Percentiles rank a stretch among this genome's conserved stretches.
These are phyloP conservation scores for Saccharum spontaneum DNA, from an alignment of 176 grass and related monocot genomes.

Conservation along the genomic window DNA sequence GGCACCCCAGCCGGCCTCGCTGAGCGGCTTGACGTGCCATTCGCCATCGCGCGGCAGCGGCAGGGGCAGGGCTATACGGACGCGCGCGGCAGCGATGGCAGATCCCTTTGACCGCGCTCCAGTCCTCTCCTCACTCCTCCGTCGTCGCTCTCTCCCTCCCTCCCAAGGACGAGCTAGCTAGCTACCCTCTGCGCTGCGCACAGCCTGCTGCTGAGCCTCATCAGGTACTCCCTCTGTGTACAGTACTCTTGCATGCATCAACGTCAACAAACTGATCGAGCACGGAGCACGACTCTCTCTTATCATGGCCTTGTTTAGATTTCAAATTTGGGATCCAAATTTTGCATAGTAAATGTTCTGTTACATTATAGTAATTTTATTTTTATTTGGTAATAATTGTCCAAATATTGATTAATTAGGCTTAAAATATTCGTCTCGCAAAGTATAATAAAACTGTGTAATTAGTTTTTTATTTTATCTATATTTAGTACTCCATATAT, in stretches of 20 bases:
- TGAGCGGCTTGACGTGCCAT: constrained; percentile 25
- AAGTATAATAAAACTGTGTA: too few species aligned
- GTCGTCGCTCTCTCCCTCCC: neutral
- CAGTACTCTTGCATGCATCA: neutral
- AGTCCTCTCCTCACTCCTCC: neutral
- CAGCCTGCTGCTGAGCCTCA: neutral
- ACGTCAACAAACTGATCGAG: neutral
- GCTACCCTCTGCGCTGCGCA: neutral
- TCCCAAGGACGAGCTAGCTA: neutral
- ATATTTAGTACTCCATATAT: too few species aligned
- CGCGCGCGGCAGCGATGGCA: neutral
- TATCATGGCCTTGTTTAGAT: too few species aligned
- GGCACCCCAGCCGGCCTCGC: too few species aligned
- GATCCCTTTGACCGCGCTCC: constrained; percentile 26
- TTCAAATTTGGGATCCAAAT: too few species aligned
- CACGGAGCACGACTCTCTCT: neutral
- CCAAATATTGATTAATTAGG: too few species aligned
- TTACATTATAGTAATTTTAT: too few species aligned
- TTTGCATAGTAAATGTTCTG: too few species aligned
- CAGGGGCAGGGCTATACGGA: constrained; percentile 6
- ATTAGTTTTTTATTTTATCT: too few species aligned
- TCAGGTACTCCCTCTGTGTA: neutral
- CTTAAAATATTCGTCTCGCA: too few species aligned
- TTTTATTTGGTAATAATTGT: too few species aligned
- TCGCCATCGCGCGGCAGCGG: constrained; percentile 1